A percentile compares a stretch with the other conserved stretches of the same genome.
These are phyloP conservation scores for Boletus tomentosulus DNA, from an alignment of 768 basidiomycete genomes.

Conservation along the genomic window DNA sequence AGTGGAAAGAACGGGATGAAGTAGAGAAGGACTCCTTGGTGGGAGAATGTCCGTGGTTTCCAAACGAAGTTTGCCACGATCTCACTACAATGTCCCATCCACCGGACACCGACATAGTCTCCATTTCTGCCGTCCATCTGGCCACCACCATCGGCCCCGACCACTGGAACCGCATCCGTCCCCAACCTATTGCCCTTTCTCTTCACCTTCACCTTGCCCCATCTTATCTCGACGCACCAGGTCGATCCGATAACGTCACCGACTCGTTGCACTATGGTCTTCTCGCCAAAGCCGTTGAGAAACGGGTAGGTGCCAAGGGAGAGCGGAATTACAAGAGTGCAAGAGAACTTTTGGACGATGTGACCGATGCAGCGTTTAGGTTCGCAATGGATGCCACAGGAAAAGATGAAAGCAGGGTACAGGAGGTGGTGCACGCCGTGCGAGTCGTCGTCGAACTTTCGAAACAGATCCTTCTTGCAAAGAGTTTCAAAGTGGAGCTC, in stretches of 20 bases:
- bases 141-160: slow-evolving; percentile 44
- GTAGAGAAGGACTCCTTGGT: too few relatives aligned
- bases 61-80: too few relatives aligned
- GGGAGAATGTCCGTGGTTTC: too few relatives aligned
- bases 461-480: slow-evolving; percentile 51
- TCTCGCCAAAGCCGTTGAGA: slow-evolving; percentile 47
- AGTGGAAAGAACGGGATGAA: too few relatives aligned
- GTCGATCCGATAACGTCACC: slow-evolving; percentile 45
- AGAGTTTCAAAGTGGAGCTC: slow-evolving; percentile 40
- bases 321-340: slow-evolving; percentile 26
- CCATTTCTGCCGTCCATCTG: slow-evolving; percentile 40
- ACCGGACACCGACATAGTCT: slow-evolving; percentile 38
- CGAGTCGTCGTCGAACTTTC: slow-evolving; percentile 42
- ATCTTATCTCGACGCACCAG: slow-evolving; percentile 42
- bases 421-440: slow-evolving; percentile 25
- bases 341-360: slow-evolving; percentile 33
- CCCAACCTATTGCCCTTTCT: slow-evolving; percentile 51
- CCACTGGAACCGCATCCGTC: slow-evolving; percentile 44
- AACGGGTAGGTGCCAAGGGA: slow-evolving; percentile 18
- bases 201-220: slow-evolving; percentile 41
- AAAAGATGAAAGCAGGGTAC: not conserved
- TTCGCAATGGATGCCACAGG: slow-evolving; percentile 35
- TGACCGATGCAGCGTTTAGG: slow-evolving; percentile 35
- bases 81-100: not conserved
- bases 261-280: slow-evolving; percentile 66